Conservation (phyloP, 148 eudicot species). For the Rhododendron williamsianum region DNA sequence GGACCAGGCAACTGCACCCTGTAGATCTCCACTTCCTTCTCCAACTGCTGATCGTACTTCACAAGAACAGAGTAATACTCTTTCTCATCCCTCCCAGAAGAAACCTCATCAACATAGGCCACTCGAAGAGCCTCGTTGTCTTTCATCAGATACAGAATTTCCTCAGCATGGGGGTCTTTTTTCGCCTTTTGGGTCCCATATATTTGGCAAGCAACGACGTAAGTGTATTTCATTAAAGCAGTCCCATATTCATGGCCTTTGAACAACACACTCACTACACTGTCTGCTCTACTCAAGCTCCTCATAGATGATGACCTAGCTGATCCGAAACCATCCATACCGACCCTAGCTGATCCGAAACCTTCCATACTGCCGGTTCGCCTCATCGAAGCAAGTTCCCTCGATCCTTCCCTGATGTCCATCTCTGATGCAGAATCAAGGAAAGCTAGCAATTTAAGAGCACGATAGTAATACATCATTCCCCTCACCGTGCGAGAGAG, state of each 20-base stretch:
- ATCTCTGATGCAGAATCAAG: slow-evolving; percentile 96
- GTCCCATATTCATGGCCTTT: slow-evolving; percentile 54
- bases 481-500: slow-evolving; percentile 92
- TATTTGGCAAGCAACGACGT: slow-evolving; percentile 56
- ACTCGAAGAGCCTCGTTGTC: slow-evolving; percentile 89
- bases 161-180: slow-evolving; percentile 81
- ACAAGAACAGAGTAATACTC: slow-evolving; percentile 90
- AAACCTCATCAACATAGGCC: slow-evolving; percentile 88
- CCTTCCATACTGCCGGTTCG: slow-evolving; percentile 37
- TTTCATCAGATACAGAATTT: slow-evolving; percentile 69
- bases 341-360: slow-evolving; percentile 33
- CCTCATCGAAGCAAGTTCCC: slow-evolving; percentile 59
- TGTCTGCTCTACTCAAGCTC: slow-evolving; percentile 48
- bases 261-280: slow-evolving; percentile 29
- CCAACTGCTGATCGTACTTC: slow-evolving; percentile 74
- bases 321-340: slow-evolving; percentile 35
- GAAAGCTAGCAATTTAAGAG: slow-evolving; percentile 90
- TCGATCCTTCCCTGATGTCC: slow-evolving; percentile 78
- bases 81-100: slow-evolving; percentile 49
- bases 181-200: slow-evolving; percentile 49
- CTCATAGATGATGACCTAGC: slow-evolving; percentile 37
- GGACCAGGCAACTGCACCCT: slow-evolving; percentile 90
- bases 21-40: slow-evolving; percentile 83
- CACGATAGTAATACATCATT: slow-evolving; percentile 96
- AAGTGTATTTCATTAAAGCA: slow-evolving; percentile 52